Conservation (phyloP, 768 basidiomycete species). For the Sarcodon sp. region DNA sequence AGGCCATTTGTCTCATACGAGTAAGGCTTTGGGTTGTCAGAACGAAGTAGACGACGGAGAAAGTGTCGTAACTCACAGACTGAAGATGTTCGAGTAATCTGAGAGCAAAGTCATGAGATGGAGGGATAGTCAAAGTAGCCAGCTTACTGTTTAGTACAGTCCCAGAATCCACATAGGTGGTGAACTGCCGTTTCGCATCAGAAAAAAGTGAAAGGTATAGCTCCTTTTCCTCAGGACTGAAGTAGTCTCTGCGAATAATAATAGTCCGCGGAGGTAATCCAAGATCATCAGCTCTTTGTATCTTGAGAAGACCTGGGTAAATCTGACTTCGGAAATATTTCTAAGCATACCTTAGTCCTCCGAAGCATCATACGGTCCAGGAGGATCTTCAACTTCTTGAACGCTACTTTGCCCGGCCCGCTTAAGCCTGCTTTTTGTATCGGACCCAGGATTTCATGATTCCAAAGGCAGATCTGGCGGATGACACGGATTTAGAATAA, state of each 20-base stretch:
- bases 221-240: slow-evolving; percentile 96
- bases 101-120: background rate
- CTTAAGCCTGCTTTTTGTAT: slow-evolving; percentile 85
- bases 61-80: slow-evolving; percentile 33
- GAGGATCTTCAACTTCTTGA: slow-evolving; percentile 85
- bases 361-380: slow-evolving; percentile 95
- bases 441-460: slow-evolving; percentile 90
- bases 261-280: slow-evolving; percentile 90
- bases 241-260: slow-evolving; percentile 78
- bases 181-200: slow-evolving; percentile 87
- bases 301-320: slow-evolving; percentile 24
- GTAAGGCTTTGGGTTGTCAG: slow-evolving; percentile 46
- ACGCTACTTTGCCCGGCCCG: slow-evolving; percentile 70
- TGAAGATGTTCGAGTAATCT: slow-evolving; percentile 90
- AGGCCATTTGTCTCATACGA: slow-evolving; percentile 92
- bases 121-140: background rate
- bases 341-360: slow-evolving; percentile 52
- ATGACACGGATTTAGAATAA: background rate
- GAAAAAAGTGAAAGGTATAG: slow-evolving; percentile 85
- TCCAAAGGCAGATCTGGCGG: slow-evolving; percentile 85
- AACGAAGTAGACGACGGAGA: background rate
- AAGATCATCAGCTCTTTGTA: slow-evolving; percentile 93
- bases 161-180: slow-evolving; percentile 80
- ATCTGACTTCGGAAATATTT: background rate
- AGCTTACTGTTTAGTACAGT: slow-evolving; percentile 84